Evolutionary conservation across 169 alveolate species (phyloP).

Genomic region (Theileria sp.): DNA sequence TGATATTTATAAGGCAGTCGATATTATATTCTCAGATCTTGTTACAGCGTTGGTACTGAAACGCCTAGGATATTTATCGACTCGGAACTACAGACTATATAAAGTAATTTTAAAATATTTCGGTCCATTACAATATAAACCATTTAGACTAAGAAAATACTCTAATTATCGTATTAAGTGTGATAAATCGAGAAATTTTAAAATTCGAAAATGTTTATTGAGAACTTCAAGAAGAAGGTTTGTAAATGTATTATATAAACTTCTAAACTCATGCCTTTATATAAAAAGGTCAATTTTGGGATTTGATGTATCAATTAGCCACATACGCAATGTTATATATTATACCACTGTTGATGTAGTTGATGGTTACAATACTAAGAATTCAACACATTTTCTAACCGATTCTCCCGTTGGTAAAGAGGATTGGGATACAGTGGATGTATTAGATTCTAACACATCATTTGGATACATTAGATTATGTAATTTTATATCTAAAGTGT

Average conservation of each 20-base stretch:
- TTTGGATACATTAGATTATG: background rate
- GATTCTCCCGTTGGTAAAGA: background rate
- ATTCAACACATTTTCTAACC: background rate
- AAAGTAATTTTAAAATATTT: background rate
- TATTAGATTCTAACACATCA: background rate
- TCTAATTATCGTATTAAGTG: background rate
- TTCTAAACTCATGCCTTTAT: constrained; percentile 6
- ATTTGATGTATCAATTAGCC: background rate
- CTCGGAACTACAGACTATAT: background rate
- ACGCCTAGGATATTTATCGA: background rate
- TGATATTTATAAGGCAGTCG: background rate
- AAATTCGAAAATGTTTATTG: background rate
- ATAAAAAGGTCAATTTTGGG: constrained; percentile 14
- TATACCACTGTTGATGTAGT: background rate
- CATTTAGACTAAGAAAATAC: background rate
- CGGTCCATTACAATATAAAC: background rate
- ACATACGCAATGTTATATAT: background rate
- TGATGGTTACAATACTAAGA: background rate
- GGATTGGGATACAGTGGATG: constrained; percentile 6
- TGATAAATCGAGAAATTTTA: background rate
- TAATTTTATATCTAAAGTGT: constrained; percentile 1
- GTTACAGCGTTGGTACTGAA: background rate
- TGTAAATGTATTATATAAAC: background rate
- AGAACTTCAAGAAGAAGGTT: constrained; percentile 1
- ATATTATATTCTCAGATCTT: background rate